Evolutionary conservation across 2,329 filamentous ascomycete species (phyloP), one percentile per base, ranked within the genome.

Genomic region (Paramyrothecium sp.): DNA sequence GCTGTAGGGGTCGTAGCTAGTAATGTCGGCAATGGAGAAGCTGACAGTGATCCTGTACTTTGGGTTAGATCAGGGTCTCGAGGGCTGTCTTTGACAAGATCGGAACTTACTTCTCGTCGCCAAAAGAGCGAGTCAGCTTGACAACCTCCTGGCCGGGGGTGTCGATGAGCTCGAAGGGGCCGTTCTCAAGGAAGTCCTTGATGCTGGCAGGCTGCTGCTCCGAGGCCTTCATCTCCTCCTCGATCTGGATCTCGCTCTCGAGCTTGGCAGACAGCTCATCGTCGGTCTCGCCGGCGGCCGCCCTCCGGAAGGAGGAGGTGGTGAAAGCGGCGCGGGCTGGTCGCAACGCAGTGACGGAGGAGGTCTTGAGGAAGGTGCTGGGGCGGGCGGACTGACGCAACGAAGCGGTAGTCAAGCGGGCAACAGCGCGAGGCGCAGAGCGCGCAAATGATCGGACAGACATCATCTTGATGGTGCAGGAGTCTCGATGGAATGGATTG

Each of bases 241-340:
- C 95, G 70, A 96, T 87, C 73, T 87, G 79, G 64, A 96, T 81
- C 80, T 97, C 93, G 70, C 86, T 88, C 63, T 91, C 86, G 53
- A 99, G 85, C 84, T 98, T 98, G 58, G 87, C 86, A 46, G 88
- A 84, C 55, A 99, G 87, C 77, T 97, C 92, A 63, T 89, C 81
- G 69, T 96, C 91, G 61, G 84, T 85, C 71, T 85, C 81, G 52
- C 70, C 71, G 47, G 63, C 66, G 19, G 75, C 64, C 4, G 76
- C 73, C 56, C 73, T 72, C 62, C 81, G 77, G 60, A 79, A 65
- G 33, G 60, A 61, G 17, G 72, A 70, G 22, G 75, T 73, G 26
- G 82, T 84, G 68, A 84, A 85, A 54, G 77, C 72, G 13, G 81
- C 73, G 58, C 75, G 67, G 58, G 75, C 73, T 23, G 63, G 65